Conservation (phyloP, 2,329 filamentous ascomycete species). For the Periconia digitata region DNA sequence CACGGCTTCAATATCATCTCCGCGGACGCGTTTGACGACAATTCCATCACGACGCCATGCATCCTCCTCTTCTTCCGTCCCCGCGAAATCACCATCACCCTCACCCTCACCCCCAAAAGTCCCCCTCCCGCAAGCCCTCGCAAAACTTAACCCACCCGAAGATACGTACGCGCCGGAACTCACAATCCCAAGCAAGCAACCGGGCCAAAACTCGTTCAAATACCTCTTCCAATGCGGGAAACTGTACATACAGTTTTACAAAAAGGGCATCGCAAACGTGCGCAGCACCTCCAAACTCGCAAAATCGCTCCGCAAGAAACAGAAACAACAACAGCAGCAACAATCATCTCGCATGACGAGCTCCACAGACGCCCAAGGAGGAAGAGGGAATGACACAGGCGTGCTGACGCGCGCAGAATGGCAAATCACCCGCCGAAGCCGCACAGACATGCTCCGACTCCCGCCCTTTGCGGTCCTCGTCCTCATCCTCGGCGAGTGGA, state of each 20-base stretch:
- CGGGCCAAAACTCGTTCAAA: slow-evolving; percentile 48
- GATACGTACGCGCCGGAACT: slow-evolving; percentile 74
- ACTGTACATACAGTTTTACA: slow-evolving; percentile 84
- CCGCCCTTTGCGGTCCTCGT: slow-evolving; percentile 77
- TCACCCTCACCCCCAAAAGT: slow-evolving; percentile 9
- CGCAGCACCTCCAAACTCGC: slow-evolving; percentile 62
- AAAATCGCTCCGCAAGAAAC: slow-evolving; percentile 47
- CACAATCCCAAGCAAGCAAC: slow-evolving; percentile 59
- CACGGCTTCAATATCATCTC: too few species aligned
- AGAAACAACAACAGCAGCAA: background rate
- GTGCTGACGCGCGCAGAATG: slow-evolving; percentile 65
- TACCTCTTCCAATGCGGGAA: slow-evolving; percentile 68
- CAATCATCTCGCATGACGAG: too few species aligned
- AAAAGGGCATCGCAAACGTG: slow-evolving; percentile 75
- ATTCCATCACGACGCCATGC: background rate
- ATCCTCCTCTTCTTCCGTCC: slow-evolving; percentile 1
- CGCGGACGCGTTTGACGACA: background rate
- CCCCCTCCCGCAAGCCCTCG: slow-evolving; percentile 13
- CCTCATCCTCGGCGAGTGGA: slow-evolving; percentile 80
- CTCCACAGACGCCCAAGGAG: slow-evolving; percentile 5
- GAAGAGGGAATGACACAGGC: slow-evolving; percentile 2
- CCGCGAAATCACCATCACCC: slow-evolving; percentile 6
- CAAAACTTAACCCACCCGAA: slow-evolving; percentile 67
- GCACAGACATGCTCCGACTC: slow-evolving; percentile 73
- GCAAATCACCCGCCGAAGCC: slow-evolving; percentile 68